Base-by-base conservation (phyloP, 495 filamentous ascomycete genomes). In the Podospora bellae-mahoneyi region DNA sequence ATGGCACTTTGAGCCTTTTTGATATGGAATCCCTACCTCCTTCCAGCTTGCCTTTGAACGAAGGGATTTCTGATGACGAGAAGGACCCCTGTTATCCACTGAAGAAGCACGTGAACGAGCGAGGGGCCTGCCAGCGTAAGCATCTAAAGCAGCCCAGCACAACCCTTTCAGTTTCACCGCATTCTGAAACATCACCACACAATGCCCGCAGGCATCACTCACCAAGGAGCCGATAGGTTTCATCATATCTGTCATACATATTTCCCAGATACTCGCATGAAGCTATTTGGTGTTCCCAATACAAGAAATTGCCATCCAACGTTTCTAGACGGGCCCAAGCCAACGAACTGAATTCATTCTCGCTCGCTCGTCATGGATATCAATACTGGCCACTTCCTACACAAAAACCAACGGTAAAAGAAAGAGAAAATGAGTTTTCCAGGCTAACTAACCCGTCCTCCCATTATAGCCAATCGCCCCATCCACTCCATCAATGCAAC, bases 291-390 rank as follows among this genome's bases (percentile, higher is more conserved):
- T 48, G 39, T 48, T 48, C 15, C 39, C 13, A 13, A 16, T 16
- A 13, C 39, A 48, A 48, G 7, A 5, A 4, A 48, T 48, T 48
- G 39, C 13, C 13, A 13, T 48, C 39, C 39, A 48, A 9, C 7
- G 9, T 48, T 48, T 48, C 9, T 10, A 39, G 34, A 39, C 34
- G 34, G 34, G 34, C 34, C 34, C 34, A 39, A 39, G 34, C 10
- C 39, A 48, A 48, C 39, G 39, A 48, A 48, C 39, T 48, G 39
- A 48, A 48, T 20, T 59, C 19, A 27, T 20, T 59, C 56, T 59
- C 19, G 15, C 19, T 20, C 56, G 48, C 64, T 64, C 61, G 60
- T 53, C n/a, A 60, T 60, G 66, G 62, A 68, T 64, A 64, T 64
- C 66, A 68, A 64, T 23, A 7, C n/a, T 62, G 28, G 0, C 4